Conservation (phyloP, 495 filamentous ascomycete species). For the Amniculicola lignicola region DNA sequence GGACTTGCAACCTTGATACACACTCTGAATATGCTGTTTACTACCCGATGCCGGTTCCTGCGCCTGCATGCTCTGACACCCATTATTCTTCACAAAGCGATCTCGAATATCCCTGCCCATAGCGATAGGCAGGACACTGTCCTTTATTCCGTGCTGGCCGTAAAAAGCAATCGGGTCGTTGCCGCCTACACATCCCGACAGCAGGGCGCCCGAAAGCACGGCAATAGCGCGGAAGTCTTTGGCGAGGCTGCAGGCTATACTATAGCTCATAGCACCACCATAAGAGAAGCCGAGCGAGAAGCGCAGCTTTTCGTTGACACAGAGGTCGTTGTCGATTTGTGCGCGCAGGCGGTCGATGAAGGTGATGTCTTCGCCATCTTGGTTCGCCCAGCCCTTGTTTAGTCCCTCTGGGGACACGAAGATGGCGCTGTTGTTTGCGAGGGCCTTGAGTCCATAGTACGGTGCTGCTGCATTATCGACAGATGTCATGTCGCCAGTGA, state of each 20-base stretch:
- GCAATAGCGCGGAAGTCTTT: conserved; percentile 47
- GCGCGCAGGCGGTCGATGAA: conserved; percentile 45
- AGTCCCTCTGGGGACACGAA: conserved; percentile 46
- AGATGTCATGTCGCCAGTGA: conserved; percentile 42
- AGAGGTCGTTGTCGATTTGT: conserved; percentile 45
- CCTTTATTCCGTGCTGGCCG: conserved; percentile 46
- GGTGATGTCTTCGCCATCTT: conserved; percentile 43
- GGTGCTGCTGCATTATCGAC: conserved; percentile 34
- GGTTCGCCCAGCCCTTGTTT: conserved; percentile 47
- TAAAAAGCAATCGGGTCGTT: conserved; percentile 47
- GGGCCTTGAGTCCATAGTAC: conserved; percentile 44
- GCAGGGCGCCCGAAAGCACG: conserved; percentile 44
- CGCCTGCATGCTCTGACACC: conserved; percentile 32
- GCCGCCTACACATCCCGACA: conserved; percentile 46
- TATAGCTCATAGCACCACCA: conserved; percentile 50
- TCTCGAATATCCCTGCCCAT: conserved; percentile 43
- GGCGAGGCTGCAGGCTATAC: conserved; percentile 46
- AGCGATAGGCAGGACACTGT: conserved; percentile 43
- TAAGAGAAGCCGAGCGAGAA: conserved; percentile 52
- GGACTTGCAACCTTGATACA: conserved; percentile 31
- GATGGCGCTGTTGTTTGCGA: conserved; percentile 44
- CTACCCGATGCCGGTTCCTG: conserved; percentile 36
- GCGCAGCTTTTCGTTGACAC: conserved; percentile 44
- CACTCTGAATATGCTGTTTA: conserved; percentile 36
- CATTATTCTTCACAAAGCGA: conserved; percentile 45